These are phyloP conservation scores for Linum tenue DNA, from an alignment of 345 rosid species.

Conservation along the genomic window DNA sequence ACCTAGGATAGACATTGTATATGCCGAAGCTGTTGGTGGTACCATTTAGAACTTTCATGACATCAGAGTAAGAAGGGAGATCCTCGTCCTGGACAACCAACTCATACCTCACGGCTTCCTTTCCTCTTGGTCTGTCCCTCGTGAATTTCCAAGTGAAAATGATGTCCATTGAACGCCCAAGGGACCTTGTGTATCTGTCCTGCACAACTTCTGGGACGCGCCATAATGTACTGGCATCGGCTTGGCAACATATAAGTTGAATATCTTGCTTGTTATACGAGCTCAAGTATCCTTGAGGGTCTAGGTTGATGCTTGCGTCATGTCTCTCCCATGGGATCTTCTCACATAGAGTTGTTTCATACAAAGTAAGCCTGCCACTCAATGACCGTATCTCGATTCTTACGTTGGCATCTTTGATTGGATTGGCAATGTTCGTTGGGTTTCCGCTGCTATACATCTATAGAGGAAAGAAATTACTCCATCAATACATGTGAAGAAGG, in stretches of 20 bases:
- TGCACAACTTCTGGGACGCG: constrained; percentile 38
- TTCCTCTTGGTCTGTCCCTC: constrained; percentile 38
- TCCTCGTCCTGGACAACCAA: constrained; percentile 22
- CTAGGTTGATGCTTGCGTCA: constrained; percentile 18
- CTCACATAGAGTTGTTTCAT: constrained; percentile 35
- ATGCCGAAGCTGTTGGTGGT: constrained; percentile 25
- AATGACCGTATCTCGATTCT: constrained; percentile 32
- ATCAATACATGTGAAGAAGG: constrained; percentile 1
- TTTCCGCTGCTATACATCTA: constrained; percentile 48
- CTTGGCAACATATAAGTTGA: constrained; percentile 44
- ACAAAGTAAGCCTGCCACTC: constrained; percentile 32
- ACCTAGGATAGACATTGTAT: constrained; percentile 35
- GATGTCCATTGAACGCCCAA: constrained; percentile 27
- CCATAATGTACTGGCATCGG: constrained; percentile 39
- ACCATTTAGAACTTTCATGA: constrained; percentile 36
- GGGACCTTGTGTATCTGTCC: constrained; percentile 28
- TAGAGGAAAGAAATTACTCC: neutral
- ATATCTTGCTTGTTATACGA: constrained; percentile 32
- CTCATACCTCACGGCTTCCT: constrained; percentile 36
- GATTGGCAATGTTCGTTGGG: constrained; percentile 45
- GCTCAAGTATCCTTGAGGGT: constrained; percentile 28
- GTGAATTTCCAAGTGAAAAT: constrained; percentile 33
- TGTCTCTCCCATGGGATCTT: constrained; percentile 31
- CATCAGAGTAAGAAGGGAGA: constrained; percentile 30
- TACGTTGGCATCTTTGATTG: constrained; percentile 36